These are phyloP conservation scores for Paratinospora sagittata DNA, from an alignment of 164 flowering plant species.

Conservation along the genomic window DNA sequence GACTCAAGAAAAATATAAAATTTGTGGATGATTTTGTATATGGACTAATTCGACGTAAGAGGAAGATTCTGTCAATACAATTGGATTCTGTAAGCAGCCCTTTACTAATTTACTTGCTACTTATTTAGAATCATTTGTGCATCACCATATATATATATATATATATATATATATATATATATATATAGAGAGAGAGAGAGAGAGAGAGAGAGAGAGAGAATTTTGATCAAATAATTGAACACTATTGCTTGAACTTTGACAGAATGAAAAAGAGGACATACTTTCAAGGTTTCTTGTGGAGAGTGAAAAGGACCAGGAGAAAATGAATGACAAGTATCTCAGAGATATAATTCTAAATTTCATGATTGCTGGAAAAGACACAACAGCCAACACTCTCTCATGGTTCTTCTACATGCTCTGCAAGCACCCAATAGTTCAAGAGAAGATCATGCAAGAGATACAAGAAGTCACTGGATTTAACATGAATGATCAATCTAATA, in stretches of 20 bases:
- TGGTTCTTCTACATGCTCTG: no score
- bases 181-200: no score
- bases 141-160: no score
- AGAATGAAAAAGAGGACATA: conserved; percentile 37
- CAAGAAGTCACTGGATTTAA: conserved; percentile 15
- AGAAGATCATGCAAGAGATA: conserved; percentile 36
- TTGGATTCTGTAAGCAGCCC: conserved; percentile 29
- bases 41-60: conserved; percentile 35
- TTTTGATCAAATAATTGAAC: no score
- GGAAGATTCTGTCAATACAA: conserved; percentile 25
- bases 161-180: no score
- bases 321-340: no score
- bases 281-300: conserved; percentile 47
- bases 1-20: conserved; percentile 40
- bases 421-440: conserved; percentile 45
- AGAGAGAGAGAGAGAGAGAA: no score
- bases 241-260: neutral
- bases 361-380: no score
- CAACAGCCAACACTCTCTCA: no score
- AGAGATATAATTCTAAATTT: no score
- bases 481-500: neutral
- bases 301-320: conserved; percentile 36
- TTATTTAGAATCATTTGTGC: no score
- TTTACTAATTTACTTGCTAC: no score
- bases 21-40: conserved; percentile 43